phyloP scores from a whole-genome alignment of 345 rosid species.

The Adansonia digitata region DNA sequence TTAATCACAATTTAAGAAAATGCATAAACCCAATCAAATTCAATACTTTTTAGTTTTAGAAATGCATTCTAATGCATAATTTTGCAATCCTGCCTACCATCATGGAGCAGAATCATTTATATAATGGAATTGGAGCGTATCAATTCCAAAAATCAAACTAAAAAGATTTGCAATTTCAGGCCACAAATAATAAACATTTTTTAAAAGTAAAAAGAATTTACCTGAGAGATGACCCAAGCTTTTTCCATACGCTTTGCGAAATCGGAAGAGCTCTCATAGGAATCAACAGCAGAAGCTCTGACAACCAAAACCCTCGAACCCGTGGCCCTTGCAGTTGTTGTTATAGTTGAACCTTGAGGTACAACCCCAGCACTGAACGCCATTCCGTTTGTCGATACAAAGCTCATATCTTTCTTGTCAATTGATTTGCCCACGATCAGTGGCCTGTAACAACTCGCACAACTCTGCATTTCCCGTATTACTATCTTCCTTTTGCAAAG shows the following conservation, averaged over 20 bases:
- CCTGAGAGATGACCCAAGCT: constrained; percentile 87
- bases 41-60: not conserved
- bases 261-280: constrained; percentile 61
- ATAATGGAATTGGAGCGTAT: not conserved
- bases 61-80: not conserved
- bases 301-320: constrained; percentile 21
- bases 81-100: not conserved
- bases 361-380: constrained; percentile 20
- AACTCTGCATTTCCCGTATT: constrained; percentile 26
- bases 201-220: constrained; percentile 8
- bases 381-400: not conserved
- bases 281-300: constrained; percentile 65
- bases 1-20: not conserved
- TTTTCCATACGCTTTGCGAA: constrained; percentile 73
- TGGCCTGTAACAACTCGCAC: constrained; percentile 29
- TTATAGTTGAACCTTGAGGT: constrained; percentile 10
- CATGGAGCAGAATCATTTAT: not conserved
- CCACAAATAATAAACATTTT: not conserved
- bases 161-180: constrained; percentile 4
- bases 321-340: not conserved
- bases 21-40: not conserved
- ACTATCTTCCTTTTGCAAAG: not conserved
- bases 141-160: not conserved
- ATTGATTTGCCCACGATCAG: constrained; percentile 15
- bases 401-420: constrained; percentile 12